These are phyloP conservation scores for Crithidia thermophila DNA, from an alignment of 208 protist species.

Conservation along the genomic window DNA sequence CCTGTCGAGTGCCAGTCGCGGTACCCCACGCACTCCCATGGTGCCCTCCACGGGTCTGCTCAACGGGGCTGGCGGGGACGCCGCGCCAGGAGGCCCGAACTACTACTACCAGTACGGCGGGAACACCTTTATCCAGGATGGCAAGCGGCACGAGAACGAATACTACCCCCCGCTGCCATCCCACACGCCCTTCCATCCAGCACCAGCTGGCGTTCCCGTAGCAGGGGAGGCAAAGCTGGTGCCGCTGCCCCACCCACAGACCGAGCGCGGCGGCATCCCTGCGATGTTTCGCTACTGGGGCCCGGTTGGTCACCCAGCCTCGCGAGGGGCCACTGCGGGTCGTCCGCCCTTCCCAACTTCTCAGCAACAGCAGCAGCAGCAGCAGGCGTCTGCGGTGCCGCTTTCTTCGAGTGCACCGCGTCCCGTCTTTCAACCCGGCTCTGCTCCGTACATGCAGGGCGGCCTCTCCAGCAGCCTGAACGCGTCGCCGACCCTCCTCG, in stretches of 20 bases:
- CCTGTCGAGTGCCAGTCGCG: neutral
- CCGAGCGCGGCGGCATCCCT: slow-evolving; percentile 22
- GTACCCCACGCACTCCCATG: neutral
- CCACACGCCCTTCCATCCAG: slow-evolving; percentile 16
- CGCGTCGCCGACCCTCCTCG: neutral
- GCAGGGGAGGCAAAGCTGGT: slow-evolving; percentile 9
- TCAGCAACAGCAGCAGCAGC: neutral
- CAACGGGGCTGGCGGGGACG: neutral
- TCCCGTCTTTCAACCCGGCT: neutral
- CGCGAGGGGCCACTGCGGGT: slow-evolving; percentile 4
- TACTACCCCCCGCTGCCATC: slow-evolving; percentile 47
- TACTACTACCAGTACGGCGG: slow-evolving; percentile 42
- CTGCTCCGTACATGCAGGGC: neutral
- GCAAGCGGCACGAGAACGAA: slow-evolving; percentile 46
- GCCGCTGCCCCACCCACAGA: slow-evolving; percentile 22
- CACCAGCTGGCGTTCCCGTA: too few relatives aligned
- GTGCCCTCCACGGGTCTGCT: neutral
- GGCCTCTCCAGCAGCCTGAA: neutral
- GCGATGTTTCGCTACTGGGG: slow-evolving; percentile 33
- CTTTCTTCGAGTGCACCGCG: neutral
- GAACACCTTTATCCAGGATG: slow-evolving; percentile 54
- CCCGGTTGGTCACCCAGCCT: slow-evolving; percentile 15
- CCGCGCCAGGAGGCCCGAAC: slow-evolving; percentile 10
- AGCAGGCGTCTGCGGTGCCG: neutral
- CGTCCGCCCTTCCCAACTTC: neutral